phyloP scores from a whole-genome alignment of 2,329 filamentous ascomycete genomes.

The Botrytis sinoallii region DNA sequence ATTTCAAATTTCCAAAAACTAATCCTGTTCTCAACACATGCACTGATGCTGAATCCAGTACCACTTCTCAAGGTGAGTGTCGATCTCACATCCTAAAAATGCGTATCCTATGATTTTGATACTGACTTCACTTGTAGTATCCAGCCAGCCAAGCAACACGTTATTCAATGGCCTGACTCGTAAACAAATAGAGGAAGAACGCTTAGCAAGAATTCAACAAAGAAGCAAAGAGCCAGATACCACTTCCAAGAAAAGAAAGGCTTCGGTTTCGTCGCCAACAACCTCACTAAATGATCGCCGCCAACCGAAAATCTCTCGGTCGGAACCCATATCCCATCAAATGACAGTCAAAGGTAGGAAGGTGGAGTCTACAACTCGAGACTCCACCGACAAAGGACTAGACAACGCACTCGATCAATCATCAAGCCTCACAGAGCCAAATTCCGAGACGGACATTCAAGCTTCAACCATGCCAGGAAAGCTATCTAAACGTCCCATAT shows the following conservation, averaged over 20 bases:
- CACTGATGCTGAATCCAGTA: not conserved
- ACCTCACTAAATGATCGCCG: constrained; percentile 17
- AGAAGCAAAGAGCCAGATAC: constrained; percentile 49
- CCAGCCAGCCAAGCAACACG: not conserved
- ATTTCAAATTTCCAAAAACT: not conserved
- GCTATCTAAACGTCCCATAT: not conserved
- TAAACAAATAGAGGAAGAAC: constrained; percentile 81
- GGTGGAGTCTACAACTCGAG: not conserved
- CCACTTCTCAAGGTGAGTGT: not conserved
- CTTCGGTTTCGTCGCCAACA: constrained; percentile 35
- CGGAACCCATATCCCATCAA: not conserved
- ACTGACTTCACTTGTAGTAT: not conserved
- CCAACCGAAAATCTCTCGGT: constrained; percentile 11
- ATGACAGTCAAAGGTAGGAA: not conserved
- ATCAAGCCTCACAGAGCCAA: not conserved
- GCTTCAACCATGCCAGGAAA: not conserved
- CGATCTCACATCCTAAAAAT: not conserved
- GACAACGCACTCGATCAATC: not conserved
- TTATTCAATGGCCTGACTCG: constrained; percentile 50
- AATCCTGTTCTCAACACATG: not conserved
- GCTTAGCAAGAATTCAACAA: constrained; percentile 56
- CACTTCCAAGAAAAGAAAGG: constrained; percentile 32
- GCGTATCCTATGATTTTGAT: not conserved
- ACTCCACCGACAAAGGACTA: not conserved
- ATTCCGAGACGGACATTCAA: not conserved